Conservation (phyloP, 495 filamentous ascomycete species). For the Aspergillus bridgeri region DNA sequence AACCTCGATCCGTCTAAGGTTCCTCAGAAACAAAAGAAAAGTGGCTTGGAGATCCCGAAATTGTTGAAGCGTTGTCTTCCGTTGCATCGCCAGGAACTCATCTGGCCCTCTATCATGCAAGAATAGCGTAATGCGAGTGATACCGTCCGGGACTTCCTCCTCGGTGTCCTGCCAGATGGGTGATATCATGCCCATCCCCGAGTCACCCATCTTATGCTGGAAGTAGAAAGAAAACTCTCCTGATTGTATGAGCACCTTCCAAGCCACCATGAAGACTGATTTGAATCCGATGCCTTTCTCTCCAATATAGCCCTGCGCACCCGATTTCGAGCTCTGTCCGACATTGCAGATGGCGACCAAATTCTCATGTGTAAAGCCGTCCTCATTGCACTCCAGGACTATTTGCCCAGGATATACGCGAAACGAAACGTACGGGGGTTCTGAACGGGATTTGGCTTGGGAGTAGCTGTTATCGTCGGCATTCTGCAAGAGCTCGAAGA, state of each 20-base stretch:
- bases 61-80: constrained; percentile 23
- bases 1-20: constrained; percentile 28
- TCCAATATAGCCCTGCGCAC: constrained; percentile 40
- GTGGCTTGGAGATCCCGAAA: constrained; percentile 30
- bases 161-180: constrained; percentile 33
- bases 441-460: background rate
- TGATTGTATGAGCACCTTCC: constrained; percentile 46
- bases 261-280: constrained; percentile 48
- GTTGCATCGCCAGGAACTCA: constrained; percentile 8
- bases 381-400: constrained; percentile 39
- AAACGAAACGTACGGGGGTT: constrained; percentile 24
- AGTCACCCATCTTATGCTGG: constrained; percentile 27
- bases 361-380: constrained; percentile 34
- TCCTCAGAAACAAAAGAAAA: constrained; percentile 38
- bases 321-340: constrained; percentile 36
- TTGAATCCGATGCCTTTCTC: constrained; percentile 54
- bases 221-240: constrained; percentile 46
- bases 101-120: constrained; percentile 23
- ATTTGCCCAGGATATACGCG: constrained; percentile 20
- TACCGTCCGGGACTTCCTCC: constrained; percentile 3
- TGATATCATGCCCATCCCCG: constrained; percentile 43
- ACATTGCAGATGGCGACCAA: constrained; percentile 35
- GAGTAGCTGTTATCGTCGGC: constrained; percentile 41
- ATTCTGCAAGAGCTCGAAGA: constrained; percentile 45
- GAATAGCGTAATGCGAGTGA: constrained; percentile 34